Conservation (phyloP, 176 grass and related monocot genomes). For the Ananas comosus region DNA sequence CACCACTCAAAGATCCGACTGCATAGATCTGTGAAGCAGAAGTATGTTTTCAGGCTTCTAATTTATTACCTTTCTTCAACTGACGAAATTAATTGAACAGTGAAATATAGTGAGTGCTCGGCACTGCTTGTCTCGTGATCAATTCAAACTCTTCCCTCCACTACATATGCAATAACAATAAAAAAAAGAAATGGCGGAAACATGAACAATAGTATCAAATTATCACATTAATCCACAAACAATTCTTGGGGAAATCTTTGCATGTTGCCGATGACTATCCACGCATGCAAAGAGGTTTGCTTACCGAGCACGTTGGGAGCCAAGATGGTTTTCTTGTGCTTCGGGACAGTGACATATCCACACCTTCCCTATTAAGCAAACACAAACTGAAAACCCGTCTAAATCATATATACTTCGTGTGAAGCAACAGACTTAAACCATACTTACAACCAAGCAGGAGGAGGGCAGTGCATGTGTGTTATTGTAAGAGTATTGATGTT, state of each 20-base stretch:
- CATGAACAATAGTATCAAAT: not conserved
- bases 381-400: not conserved
- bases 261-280: not conserved
- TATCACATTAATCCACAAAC: too few relatives aligned
- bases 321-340: constrained; percentile 53
- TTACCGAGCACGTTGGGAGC: constrained; percentile 67
- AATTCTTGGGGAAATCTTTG: not conserved
- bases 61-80: not conserved
- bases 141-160: not conserved
- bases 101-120: not conserved
- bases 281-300: not conserved
- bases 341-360: constrained; percentile 14
- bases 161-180: not conserved
- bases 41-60: not conserved
- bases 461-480: constrained; percentile 87
- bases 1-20: constrained; percentile 58
- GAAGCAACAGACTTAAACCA: constrained; percentile 15
- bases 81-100: too few relatives aligned
- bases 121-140: not conserved
- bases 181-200: not conserved
- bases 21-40: constrained; percentile 57
- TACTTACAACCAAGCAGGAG: constrained; percentile 91
- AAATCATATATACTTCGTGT: not conserved
- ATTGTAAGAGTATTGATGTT: constrained; percentile 56
- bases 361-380: constrained; percentile 42